Conservation (phyloP, 805 yeast species). For the Soucietia sequanensis region DNA sequence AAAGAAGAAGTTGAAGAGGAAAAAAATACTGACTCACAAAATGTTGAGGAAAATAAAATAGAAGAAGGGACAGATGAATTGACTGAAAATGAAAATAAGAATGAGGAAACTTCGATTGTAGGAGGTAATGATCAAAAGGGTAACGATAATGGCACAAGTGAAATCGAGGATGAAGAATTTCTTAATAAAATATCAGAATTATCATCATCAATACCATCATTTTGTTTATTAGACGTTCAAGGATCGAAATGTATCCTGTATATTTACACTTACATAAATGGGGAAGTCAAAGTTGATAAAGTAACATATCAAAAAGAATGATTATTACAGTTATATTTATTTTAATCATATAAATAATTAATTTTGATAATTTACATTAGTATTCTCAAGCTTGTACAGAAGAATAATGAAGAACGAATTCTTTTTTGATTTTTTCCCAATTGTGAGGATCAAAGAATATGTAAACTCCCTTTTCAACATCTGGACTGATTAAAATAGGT, state of each 20-base stretch:
- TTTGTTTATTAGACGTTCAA: conserved; percentile 85
- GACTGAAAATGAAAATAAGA: conserved; percentile 8
- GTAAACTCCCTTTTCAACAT: conserved; percentile 90
- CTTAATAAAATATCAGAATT: conserved; percentile 18
- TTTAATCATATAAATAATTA: too few relatives aligned
- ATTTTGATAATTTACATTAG: neutral
- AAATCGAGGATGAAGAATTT: conserved; percentile 15
- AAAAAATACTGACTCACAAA: conserved; percentile 12
- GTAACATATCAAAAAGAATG: conserved; percentile 44
- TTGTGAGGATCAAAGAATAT: conserved; percentile 92
- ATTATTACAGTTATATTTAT: too few relatives aligned
- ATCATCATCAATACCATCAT: conserved; percentile 64
- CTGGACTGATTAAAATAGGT: conserved; percentile 75
- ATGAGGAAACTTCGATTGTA: conserved; percentile 13
- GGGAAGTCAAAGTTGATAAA: conserved; percentile 89
- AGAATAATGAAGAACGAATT: conserved; percentile 53
- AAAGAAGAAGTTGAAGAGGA: conserved; percentile 19
- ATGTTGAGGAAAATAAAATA: conserved; percentile 6
- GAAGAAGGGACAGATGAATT: conserved; percentile 5
- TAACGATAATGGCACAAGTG: conserved; percentile 9
- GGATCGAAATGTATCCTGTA: conserved; percentile 75
- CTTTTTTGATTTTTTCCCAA: conserved; percentile 90
- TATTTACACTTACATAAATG: conserved; percentile 77
- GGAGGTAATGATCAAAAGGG: conserved; percentile 7
- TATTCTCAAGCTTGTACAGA: conserved; percentile 26